These are phyloP conservation scores for Aspergillus hancockii DNA, from an alignment of 495 filamentous ascomycete genomes.

Conservation along the genomic window DNA sequence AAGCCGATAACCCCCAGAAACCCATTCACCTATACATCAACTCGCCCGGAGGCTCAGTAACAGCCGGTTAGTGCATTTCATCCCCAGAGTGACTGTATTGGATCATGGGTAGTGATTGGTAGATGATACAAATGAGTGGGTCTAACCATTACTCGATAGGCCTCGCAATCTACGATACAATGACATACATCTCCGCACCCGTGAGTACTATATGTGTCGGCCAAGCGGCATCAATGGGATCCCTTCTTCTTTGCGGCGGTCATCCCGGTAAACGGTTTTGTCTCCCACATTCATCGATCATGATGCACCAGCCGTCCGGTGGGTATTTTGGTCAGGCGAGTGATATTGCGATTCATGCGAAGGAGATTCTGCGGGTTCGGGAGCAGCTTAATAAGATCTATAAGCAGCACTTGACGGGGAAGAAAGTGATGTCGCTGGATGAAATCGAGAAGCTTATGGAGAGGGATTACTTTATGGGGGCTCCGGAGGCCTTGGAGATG, in stretches of 20 bases:
- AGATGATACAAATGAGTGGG: constrained; percentile 6
- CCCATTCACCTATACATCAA: constrained; percentile 98
- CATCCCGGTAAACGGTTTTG: constrained; percentile 82
- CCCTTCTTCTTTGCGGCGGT: constrained; percentile 82
- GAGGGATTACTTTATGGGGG: constrained; percentile 90
- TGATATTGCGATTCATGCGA: constrained; percentile 96
- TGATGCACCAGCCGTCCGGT: constrained; percentile 94
- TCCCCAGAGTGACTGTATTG: neutral
- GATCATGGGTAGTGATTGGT: neutral
- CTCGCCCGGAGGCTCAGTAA: constrained; percentile 93
- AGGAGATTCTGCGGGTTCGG: constrained; percentile 88
- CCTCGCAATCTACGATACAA: constrained; percentile 97
- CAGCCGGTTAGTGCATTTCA: constrained; percentile 55
- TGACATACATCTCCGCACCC: constrained; percentile 92
- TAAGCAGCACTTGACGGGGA: constrained; percentile 73
- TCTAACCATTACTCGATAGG: constrained; percentile 45
- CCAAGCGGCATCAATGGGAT: constrained; percentile 94
- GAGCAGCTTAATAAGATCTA: constrained; percentile 89
- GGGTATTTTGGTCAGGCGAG: constrained; percentile 87
- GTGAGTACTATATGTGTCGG: constrained; percentile 94
- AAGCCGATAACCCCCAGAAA: constrained; percentile 92
- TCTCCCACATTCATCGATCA: constrained; percentile 87
- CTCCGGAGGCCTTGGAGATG: constrained; percentile 81
- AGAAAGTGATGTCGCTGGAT: constrained; percentile 66
- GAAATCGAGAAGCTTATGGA: constrained; percentile 96